Evolutionary conservation across 371 early-diverging fungal genomes (phyloP), one percentile per base, ranked within the genome.

Genomic region (Apophysomyces elegans): DNA sequence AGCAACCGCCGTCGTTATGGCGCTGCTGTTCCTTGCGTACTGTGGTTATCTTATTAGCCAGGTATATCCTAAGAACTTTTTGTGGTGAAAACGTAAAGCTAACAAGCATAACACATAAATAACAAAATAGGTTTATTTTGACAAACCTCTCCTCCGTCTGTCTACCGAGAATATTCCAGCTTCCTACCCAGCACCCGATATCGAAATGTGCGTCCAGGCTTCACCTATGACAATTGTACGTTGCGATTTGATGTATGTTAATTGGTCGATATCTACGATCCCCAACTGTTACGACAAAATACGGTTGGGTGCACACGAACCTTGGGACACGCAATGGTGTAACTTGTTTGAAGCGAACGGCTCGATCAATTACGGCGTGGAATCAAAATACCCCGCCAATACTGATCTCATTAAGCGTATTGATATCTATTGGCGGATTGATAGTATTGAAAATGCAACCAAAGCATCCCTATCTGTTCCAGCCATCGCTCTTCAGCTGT

Each of bases 341-440:
- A 68, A 72, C 18, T 18, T 74, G 0, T 80, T 76, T 68, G 66
- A 70, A 21, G 43, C 75, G 5, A 71, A 69, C 41, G 64, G 64
- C 6, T 50, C 63, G 4, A 63, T 72, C 13, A 61, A 57, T 37
- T 77, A 72, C 62, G 68, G 74, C 12, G 58, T 73, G 5, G 67
- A 70, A 12, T 5, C 50, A 5, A 37, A 56, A 4, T 57, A 66
- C 18, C 61, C 65, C n/a, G 61, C 65, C n/a, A 64, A 62, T 12
- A 21, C 66, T 21, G 41, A 65, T 26, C 58, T 72, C 38, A 57
- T 79, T 2, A 59, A 71, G 38, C 72, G 81, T 45, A 38, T 80
- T 7, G 81, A 80, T 41, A 65, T 80, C 39, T 80, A 80, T 39
- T 80, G 81, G 81, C 46, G 63, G 11, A 66, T 76, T 12, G 73